Conservation (phyloP, 331 rosid genomes). For the Acacia concinna region DNA sequence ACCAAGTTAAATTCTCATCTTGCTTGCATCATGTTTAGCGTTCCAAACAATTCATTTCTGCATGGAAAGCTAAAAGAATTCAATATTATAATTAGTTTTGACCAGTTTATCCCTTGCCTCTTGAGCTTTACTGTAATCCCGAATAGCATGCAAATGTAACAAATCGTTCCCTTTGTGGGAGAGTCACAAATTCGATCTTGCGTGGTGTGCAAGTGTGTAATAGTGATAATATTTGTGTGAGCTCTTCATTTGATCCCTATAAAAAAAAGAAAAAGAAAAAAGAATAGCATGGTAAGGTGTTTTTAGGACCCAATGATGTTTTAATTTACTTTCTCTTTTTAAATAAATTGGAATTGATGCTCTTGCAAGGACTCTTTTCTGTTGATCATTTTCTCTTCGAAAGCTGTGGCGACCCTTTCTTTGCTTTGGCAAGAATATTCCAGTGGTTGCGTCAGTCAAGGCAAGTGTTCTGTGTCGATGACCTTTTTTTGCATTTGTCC, state of each 20-base stretch:
- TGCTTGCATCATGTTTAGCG: not conserved
- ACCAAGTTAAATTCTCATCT: not conserved
- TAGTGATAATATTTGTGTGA: too few relatives aligned
- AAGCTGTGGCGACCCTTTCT: conserved; percentile 10
- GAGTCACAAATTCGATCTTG: too few relatives aligned
- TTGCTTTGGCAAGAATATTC: not conserved
- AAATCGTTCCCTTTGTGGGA: too few relatives aligned
- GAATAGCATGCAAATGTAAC: not conserved
- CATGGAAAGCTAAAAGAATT: not conserved
- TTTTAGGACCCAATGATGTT: not conserved
- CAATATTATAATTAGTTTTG: not conserved
- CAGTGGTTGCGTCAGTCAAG: conserved; percentile 11
- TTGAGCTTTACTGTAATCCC: not conserved
- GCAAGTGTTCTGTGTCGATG: conserved; percentile 4
- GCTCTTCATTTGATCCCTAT: too few relatives aligned
- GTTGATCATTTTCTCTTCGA: not conserved
- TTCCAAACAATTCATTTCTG: not conserved
- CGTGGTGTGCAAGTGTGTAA: too few relatives aligned
- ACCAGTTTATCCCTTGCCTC: not conserved
- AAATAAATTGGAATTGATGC: not conserved
- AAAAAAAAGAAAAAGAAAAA: too few relatives aligned
- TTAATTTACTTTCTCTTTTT: not conserved
- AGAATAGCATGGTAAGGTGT: not conserved
- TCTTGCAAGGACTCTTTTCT: not conserved
- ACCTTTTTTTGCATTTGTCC: not conserved